These are phyloP conservation scores for Debaryomycetaceae sp. DNA, from an alignment of 1,139 yeast genomes.

Conservation along the genomic window DNA sequence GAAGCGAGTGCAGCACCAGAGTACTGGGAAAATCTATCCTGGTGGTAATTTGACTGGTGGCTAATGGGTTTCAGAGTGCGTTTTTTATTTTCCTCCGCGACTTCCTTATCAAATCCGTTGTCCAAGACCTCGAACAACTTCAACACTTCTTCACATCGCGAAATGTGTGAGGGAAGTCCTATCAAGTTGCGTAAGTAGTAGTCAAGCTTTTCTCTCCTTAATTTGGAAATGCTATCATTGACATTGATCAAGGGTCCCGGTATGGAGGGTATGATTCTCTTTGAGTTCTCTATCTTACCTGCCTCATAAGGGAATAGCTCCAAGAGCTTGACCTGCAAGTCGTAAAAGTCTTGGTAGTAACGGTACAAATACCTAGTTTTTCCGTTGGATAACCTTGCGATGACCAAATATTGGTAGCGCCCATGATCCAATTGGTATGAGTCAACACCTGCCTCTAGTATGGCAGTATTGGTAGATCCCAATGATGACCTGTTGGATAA, in stretches of 20 bases:
- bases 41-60: conserved; percentile 42
- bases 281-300: conserved; percentile 72
- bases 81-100: conserved; percentile 20
- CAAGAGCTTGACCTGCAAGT: conserved; percentile 79
- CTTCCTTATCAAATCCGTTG: conserved; percentile 56
- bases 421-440: conserved; percentile 81
- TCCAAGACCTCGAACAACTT: conserved; percentile 66
- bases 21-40: conserved; percentile 43
- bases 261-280: conserved; percentile 83
- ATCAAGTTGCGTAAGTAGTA: conserved; percentile 75
- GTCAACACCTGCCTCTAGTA: conserved; percentile 71
- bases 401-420: conserved; percentile 82
- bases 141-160: conserved; percentile 66
- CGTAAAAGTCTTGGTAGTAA: conserved; percentile 94
- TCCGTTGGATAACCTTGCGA: conserved; percentile 69
- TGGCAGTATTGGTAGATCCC: conserved; percentile 29
- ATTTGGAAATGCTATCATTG: conserved; percentile 81
- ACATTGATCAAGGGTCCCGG: conserved; percentile 96
- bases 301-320: conserved; percentile 92
- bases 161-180: conserved; percentile 72
- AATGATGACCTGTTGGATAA: conserved; percentile 34
- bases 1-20: conserved; percentile 23
- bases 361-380: conserved; percentile 71
- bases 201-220: conserved; percentile 82
- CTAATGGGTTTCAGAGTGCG: conserved; percentile 38